Conservation (phyloP, 176 grass and related monocot species). For the Cocos nucifera region DNA sequence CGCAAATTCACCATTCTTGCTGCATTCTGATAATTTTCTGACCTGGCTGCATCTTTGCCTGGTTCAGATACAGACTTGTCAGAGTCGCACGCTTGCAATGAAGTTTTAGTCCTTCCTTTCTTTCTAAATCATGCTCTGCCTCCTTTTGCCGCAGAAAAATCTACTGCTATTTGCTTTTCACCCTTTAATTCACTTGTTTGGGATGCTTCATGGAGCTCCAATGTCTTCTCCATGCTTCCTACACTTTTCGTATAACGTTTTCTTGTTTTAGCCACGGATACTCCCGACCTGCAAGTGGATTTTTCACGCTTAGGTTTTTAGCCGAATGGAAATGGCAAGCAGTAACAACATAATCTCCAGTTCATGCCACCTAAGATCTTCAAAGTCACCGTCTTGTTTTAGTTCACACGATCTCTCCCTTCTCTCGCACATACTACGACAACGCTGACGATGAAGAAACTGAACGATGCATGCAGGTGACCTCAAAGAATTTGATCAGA, state of each 20-base stretch:
- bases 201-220: constrained; percentile 18
- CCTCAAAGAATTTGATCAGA: too few species aligned
- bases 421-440: too few species aligned
- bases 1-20: background rate
- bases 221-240: constrained; percentile 11
- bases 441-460: too few species aligned
- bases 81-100: too few species aligned
- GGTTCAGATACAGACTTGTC: too few species aligned
- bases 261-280: too few species aligned
- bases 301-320: constrained; percentile 42
- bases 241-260: constrained; percentile 15
- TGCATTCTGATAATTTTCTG: constrained; percentile 16
- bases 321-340: constrained; percentile 76
- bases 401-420: too few species aligned
- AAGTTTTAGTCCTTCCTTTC: too few species aligned
- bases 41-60: constrained; percentile 11
- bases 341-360: constrained; percentile 56
- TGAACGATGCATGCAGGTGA: too few species aligned
- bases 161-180: background rate
- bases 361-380: constrained; percentile 86
- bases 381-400: constrained; percentile 58
- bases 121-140: too few species aligned
- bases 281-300: background rate
- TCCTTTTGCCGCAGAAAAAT: too few species aligned
- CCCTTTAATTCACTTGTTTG: constrained; percentile 5